Base-by-base conservation (phyloP, 1,284 basidiomycete genomes). In the Cutaneotrichosporon cutaneum region DNA sequence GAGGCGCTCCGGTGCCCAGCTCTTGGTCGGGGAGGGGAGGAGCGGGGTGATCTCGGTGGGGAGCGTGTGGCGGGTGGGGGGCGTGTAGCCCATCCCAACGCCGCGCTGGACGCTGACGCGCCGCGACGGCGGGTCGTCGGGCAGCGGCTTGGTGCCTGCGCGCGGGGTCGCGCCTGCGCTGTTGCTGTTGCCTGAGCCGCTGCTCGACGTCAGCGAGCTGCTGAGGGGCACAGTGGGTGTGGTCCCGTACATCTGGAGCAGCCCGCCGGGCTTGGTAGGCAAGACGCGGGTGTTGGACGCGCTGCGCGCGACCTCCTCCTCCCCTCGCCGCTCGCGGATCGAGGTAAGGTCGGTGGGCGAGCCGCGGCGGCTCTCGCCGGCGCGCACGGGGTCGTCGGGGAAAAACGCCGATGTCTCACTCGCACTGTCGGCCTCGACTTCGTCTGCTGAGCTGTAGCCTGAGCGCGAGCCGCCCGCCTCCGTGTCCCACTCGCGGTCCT, bases 391-490 rank as follows among this genome's bases (percentile, higher is more conserved):
- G 55, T 66, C 66, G 32, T 30, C 52, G 7, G 47, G 52, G 57
- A 60, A 67, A 58, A 69, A 59, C 27, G 54, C 59, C 30, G 63
- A 63, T 42, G 67, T 54, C 48, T 73, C 72, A 5, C 71, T 66
- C 66, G 16, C 58, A 1, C n/a, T 54, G 5, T 67, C 64, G 13
- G 24, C n/a, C 21, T 66, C 67, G 1, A 58, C 63, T 14, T 70
- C 69, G 21, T 67, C 70, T 24, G 51, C 61, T 18, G 65, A 69
- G 42, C 54, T 50, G 50, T 60, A 45, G 36, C 52, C 58, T 9
- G 51, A 33, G 32, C 50, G 54, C 45, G 62, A 30, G n/a, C 56
- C 60, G 10, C 56, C 64, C 4, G 67, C 65, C 58, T 72, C 70
- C 13, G 62, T 35, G 44, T 70, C 67, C 53, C 67, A 61, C 33